phyloP scores from a whole-genome alignment of 1,284 basidiomycete genomes.

The Apiotrichum montevideense region DNA sequence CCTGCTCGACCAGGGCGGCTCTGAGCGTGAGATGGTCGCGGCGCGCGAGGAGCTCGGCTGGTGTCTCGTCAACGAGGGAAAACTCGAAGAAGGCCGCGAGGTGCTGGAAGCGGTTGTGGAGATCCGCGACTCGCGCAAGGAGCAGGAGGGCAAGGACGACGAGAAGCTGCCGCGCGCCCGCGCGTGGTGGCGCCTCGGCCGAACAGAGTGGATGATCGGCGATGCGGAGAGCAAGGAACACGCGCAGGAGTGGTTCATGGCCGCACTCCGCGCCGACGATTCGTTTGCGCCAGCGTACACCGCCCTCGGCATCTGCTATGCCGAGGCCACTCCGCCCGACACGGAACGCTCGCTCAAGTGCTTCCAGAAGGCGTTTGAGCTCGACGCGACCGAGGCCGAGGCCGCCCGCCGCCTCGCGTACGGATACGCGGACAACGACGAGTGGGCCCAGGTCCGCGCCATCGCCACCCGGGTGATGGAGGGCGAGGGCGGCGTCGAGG shows the following conservation, averaged over 20 bases:
- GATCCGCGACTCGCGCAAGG: constrained; percentile 54
- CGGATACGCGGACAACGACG: constrained; percentile 84
- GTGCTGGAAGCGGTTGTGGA: constrained; percentile 59
- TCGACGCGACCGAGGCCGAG: constrained; percentile 79
- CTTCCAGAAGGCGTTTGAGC: constrained; percentile 97
- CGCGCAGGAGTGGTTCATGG: constrained; percentile 76
- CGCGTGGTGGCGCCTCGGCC: constrained; percentile 77
- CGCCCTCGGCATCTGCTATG: constrained; percentile 85
- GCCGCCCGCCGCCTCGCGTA: constrained; percentile 79
- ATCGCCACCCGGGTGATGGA: constrained; percentile 87
- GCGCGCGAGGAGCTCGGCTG: constrained; percentile 79
- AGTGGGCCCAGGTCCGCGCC: constrained; percentile 94
- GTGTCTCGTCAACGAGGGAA: constrained; percentile 64
- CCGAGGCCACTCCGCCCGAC: constrained; percentile 69
- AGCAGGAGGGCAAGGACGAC: constrained; percentile 50
- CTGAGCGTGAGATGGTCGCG: constrained; percentile 53
- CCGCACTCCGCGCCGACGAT: constrained; percentile 67
- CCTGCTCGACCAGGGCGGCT: constrained; percentile 44
- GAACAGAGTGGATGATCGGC: constrained; percentile 67
- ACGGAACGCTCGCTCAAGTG: constrained; percentile 83
- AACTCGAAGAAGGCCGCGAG: constrained; percentile 54
- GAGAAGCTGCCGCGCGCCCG: constrained; percentile 55
- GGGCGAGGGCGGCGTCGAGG: constrained; percentile 74
- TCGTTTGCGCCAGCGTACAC: constrained; percentile 88
- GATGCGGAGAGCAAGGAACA: constrained; percentile 51